Conservation (phyloP, 441 rosid genomes). For the Eutrema salsugineum region DNA sequence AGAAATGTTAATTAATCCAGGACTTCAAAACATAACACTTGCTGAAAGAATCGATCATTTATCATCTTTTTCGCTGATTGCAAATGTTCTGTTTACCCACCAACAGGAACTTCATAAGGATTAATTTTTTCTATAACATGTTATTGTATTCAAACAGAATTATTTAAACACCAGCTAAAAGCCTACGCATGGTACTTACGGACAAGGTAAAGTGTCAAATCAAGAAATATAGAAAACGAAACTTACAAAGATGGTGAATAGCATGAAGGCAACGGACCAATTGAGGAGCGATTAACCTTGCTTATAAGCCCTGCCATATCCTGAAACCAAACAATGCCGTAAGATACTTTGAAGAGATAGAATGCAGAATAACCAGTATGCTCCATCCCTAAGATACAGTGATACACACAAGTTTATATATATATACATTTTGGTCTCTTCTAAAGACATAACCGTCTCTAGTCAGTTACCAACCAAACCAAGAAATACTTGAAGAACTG, state of each 20-base stretch:
- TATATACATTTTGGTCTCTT: background rate
- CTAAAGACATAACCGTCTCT: background rate
- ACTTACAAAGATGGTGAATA: conserved; percentile 93
- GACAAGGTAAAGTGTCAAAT: no score
- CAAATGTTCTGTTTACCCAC: background rate
- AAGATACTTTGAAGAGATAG: background rate
- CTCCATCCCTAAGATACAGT: background rate
- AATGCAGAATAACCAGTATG: background rate
- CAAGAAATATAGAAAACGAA: conserved; percentile 5
- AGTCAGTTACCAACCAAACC: background rate
- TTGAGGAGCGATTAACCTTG: conserved; percentile 95
- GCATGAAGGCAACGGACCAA: conserved; percentile 90
- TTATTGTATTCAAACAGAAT: background rate
- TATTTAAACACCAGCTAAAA: background rate
- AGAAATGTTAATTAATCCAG: background rate
- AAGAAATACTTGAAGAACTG: background rate
- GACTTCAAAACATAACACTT: background rate
- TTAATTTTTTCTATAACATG: background rate
- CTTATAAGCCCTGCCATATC: conserved; percentile 98
- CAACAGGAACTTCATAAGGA: background rate
- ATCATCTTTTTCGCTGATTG: background rate
- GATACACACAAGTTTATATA: background rate
- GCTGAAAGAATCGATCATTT: background rate
- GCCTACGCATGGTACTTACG: background rate
- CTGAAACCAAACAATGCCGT: conserved; percentile 38